Percentiles rank a stretch among this genome's conserved stretches.
These are phyloP conservation scores for Veloporphyrellus conicus DNA, from an alignment of 1,284 basidiomycete species.

Conservation along the genomic window DNA sequence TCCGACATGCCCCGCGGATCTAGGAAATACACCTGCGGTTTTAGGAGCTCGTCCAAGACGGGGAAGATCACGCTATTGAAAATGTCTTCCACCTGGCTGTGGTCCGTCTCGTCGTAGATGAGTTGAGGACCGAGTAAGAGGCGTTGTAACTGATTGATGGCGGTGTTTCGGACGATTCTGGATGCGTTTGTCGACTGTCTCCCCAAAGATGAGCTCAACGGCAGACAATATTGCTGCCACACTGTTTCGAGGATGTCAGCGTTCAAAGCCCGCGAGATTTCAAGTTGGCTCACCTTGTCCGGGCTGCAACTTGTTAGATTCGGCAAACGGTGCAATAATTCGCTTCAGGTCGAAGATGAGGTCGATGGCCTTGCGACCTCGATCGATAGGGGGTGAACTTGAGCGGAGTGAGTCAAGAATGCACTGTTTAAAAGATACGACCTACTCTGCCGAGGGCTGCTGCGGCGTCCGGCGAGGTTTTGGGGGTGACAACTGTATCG, in stretches of 20 bases:
- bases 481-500: conserved; percentile 54
- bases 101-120: conserved; percentile 51
- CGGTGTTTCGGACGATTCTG: conserved; percentile 79
- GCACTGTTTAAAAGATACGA: not conserved
- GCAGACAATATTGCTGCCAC: conserved; percentile 81
- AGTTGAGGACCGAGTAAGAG: conserved; percentile 80
- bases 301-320: conserved; percentile 42
- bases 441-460: conserved; percentile 53
- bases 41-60: conserved; percentile 86
- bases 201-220: conserved; percentile 72
- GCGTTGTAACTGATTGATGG: conserved; percentile 84
- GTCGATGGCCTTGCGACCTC: conserved; percentile 81
- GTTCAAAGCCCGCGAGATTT: not conserved
- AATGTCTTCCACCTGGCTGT: conserved; percentile 70
- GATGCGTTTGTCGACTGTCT: conserved; percentile 85
- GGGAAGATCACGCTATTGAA: conserved; percentile 93
- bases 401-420: not conserved
- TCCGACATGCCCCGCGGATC: conserved; percentile 88
- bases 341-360: conserved; percentile 71
- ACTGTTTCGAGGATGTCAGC: conserved; percentile 41
- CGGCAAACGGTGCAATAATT: conserved; percentile 54
- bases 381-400: conserved; percentile 73
- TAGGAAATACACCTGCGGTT: conserved; percentile 73
- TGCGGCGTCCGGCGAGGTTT: conserved; percentile 51
- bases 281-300: conserved; percentile 44